Conservation (phyloP, 495 filamentous ascomycete genomes). For the Penicillium cataractarum region DNA sequence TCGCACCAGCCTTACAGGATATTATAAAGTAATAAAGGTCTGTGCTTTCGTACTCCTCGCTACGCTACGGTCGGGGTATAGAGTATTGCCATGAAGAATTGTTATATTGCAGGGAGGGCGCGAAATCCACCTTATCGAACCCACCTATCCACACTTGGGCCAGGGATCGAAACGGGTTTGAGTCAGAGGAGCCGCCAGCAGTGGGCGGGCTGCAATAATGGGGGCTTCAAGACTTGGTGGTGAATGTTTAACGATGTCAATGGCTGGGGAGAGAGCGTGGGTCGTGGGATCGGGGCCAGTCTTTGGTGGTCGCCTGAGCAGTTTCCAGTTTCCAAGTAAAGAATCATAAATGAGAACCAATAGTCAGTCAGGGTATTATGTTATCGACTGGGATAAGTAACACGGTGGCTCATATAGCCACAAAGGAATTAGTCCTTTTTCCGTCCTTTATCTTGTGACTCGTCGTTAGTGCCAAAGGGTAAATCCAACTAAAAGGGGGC, state of each 20-base stretch:
- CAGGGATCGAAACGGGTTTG: not conserved
- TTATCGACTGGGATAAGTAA: not conserved
- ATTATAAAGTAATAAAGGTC: not conserved
- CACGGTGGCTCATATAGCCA: too few relatives aligned
- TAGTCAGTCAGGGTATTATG: too few relatives aligned
- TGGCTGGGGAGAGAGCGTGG: not conserved
- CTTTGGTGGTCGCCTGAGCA: not conserved
- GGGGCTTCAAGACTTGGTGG: too few relatives aligned
- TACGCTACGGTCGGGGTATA: too few relatives aligned
- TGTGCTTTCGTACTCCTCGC: too few relatives aligned
- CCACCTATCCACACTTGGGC: not conserved
- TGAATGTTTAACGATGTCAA: not conserved
- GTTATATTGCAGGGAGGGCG: not conserved
- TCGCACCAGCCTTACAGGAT: not conserved
- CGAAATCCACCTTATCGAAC: not conserved
- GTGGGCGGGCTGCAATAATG: not conserved
- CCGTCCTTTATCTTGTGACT: not conserved
- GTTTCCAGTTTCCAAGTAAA: not conserved
- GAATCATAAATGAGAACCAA: too few relatives aligned
- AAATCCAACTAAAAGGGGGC: not conserved
- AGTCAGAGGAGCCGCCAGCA: not conserved
- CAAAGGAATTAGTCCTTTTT: not conserved
- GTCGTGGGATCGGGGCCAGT: too few relatives aligned
- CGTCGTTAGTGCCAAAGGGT: not conserved
- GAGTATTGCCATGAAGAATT: not conserved